phyloP scores from a whole-genome alignment of 768 basidiomycete genomes.

The Hirschioporus abietinus region DNA sequence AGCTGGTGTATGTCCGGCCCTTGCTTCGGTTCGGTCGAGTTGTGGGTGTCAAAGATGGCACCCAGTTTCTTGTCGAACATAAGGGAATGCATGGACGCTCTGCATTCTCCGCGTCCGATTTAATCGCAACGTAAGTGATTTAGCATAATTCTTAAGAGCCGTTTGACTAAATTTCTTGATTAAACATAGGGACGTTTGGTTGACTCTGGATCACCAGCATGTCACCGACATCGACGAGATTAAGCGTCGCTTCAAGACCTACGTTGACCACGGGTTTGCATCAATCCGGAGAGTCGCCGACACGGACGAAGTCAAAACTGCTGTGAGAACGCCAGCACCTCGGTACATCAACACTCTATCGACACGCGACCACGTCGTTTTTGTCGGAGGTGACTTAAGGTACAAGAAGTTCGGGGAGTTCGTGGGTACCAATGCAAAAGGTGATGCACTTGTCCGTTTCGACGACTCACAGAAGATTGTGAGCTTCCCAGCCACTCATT shows the following conservation, averaged over 20 bases:
- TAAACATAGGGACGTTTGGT: background rate
- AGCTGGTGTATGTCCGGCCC: background rate
- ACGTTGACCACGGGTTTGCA: background rate
- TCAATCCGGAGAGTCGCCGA: background rate
- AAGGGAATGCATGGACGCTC: background rate
- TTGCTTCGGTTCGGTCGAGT: background rate
- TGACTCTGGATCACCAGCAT: background rate
- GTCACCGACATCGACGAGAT: background rate
- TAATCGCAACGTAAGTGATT: background rate
- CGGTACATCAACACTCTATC: background rate
- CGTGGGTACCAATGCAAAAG: background rate
- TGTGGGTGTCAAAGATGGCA: background rate
- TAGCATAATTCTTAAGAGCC: background rate
- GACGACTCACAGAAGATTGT: background rate
- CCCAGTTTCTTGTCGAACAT: background rate
- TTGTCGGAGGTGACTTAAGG: background rate
- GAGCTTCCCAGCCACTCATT: background rate
- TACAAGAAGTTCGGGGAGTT: background rate
- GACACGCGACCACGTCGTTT: background rate
- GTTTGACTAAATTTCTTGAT: too few species aligned
- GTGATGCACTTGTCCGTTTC: background rate
- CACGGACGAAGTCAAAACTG: background rate
- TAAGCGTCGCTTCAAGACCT: background rate
- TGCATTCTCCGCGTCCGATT: background rate
- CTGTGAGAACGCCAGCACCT: background rate